Evolutionary conservation across 495 filamentous ascomycete genomes (phyloP), one percentile per base, ranked within the genome.

Genomic region (Venustampulla echinocandica): DNA sequence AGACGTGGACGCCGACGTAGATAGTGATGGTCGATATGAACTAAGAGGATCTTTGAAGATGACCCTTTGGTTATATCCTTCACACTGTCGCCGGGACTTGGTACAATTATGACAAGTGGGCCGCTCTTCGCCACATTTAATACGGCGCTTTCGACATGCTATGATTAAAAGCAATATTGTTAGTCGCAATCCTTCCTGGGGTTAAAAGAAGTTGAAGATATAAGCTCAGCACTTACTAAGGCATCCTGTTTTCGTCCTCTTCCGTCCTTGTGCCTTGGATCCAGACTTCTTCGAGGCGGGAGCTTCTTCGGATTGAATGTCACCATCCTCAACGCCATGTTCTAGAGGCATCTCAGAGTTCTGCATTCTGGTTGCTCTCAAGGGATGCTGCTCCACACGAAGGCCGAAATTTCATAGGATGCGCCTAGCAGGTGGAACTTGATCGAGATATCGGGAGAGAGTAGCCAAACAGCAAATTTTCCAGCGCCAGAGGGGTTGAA

Each of bases 121-220:
- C 46, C 86, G 85, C 61, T 92, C 88, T 61, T 97, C 92, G 41
- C 90, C 92, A 61, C 92, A 98, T 66, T 98, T 98, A 62, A 98
- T 97, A 39, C 92, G 85, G 15, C 92, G 80, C 64, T 83, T 89
- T 42, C 92, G 84, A 70, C 92, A 98, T 42, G 92, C 87, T 93
- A 57, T 17, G 49, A 48, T 7, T 21, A 38, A 43, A 18, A 32
- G 28, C 7, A 13, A 23, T 50, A 20, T 11, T 37, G 41, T 18
- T 22, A 34, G 44, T 33, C 18, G 27, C n/a, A 30, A 44, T 14
- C 17, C 33, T 35, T 48, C 22, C 47, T 6, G 24, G 9, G 13
- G 9, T 18, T 10, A 19, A 3, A 15, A 37, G 27, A 34, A 3
- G 19, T 11, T 36, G 18, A 13, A 34, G 30, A 24, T 19, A 10